Evolutionary conservation across 306 rosid species (phyloP), one percentile per base, ranked within the genome.

Genomic region (barrel medic (Medicago truncatula)): DNA sequence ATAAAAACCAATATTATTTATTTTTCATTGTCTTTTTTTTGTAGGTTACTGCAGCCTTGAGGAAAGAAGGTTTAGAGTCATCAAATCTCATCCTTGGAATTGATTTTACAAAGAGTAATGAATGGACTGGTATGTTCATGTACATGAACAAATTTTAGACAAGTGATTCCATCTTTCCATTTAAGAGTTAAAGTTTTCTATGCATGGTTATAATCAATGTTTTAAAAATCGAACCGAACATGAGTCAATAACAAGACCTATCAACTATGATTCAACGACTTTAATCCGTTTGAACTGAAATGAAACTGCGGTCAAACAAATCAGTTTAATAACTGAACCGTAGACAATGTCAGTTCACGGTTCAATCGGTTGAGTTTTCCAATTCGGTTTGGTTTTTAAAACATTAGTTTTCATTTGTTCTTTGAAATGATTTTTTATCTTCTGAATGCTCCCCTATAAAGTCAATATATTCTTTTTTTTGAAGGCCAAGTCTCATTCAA

Each of bases 41-140:
- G 23, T 87, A 94, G 97, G 97, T 94, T 41, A 87, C 90, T 15
- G 75, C 21, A 0, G 89, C 96, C 38, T 75, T 94, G 74, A 87
- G 93, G 80, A 86, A 63, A 38, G 98, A 79, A 86, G 98, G 98
- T 36, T 78, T 94, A 41, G 98, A 94, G 71, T 92, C 97, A 54
- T 91, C 96, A 58, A 94, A 94, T 86, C 97, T 94, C 71, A 88
- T 94, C 58, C 83, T 94, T 23, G 97, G 97, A 80, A 83, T 94
- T 72, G 97, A 94, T 83, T 94, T 94, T 77, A 94, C 97, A 4
- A 94, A 92, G 80, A 92, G 98, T 86, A 94, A 94, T 80, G 98
- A 94, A 72, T 92, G 97, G 97, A 87, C 96, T 79, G 98, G 97
- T 91, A 58, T 39, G 84, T 88, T 8, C 20, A 38, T 50, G 28